A percentile compares a stretch with the other conserved stretches of the same genome.
Evolutionary conservation across 2,329 filamentous ascomycete species (phyloP).

Genomic region (Chrysoporthe deuterocubensis): DNA sequence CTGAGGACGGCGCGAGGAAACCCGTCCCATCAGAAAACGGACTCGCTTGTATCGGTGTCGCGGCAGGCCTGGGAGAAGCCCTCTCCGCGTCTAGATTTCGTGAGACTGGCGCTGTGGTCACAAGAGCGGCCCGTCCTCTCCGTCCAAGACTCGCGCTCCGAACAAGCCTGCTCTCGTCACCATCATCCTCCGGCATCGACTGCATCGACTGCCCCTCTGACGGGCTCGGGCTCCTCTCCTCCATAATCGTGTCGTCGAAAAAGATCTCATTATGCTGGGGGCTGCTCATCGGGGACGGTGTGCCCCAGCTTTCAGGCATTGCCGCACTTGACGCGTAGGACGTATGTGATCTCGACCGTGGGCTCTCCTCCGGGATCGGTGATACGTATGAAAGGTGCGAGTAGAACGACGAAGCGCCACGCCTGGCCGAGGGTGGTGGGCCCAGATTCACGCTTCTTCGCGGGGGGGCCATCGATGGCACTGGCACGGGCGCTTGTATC

Average conservation of each 20-base stretch:
- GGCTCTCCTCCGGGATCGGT: constrained; percentile 75
- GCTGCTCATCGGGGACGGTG: constrained; percentile 50
- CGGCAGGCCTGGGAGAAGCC: constrained; percentile 40
- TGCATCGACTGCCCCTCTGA: constrained; percentile 32
- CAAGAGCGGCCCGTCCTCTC: constrained; percentile 60
- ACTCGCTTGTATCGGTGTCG: constrained; percentile 42
- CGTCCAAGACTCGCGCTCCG: constrained; percentile 66
- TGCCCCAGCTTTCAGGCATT: constrained; percentile 71
- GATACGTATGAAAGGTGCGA: constrained; percentile 71
- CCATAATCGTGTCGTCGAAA: constrained; percentile 54
- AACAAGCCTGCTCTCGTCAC: constrained; percentile 61
- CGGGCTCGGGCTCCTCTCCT: constrained; percentile 40
- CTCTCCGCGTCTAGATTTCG: not conserved
- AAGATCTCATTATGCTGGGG: constrained; percentile 52
- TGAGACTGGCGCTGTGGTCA: constrained; percentile 40
- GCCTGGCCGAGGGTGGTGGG: constrained; percentile 63
- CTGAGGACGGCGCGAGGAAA: constrained; percentile 51
- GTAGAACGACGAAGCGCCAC: constrained; percentile 67
- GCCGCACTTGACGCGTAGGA: constrained; percentile 75
- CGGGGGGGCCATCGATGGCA: constrained; percentile 33
- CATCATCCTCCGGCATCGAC: constrained; percentile 49
- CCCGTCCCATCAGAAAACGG: constrained; percentile 50
- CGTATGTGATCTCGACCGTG: constrained; percentile 58
- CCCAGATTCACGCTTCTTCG: constrained; percentile 59
- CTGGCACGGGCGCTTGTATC: constrained; percentile 36